Percentiles rank a stretch among this genome's conserved stretches.
Evolutionary conservation across 2,329 filamentous ascomycete species (phyloP).

Genomic region (Fonsecaea pugnacius): DNA sequence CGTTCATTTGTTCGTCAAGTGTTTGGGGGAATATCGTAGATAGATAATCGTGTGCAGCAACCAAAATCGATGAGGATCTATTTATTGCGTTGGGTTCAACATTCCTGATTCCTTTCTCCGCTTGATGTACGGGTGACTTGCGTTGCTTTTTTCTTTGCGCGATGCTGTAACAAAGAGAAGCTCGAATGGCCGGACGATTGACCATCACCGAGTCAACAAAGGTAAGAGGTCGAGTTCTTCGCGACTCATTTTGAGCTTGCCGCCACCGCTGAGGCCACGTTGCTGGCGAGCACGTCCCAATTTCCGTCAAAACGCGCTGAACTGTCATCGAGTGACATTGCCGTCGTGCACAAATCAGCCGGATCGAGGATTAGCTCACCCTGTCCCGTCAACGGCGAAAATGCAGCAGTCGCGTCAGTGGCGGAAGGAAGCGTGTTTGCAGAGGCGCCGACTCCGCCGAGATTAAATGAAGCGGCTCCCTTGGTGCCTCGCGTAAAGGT

Average conservation of each 20-base stretch:
- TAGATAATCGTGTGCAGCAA: no score
- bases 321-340: not conserved
- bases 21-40: no score
- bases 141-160: no score
- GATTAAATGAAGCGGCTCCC: not conserved
- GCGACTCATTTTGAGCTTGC: not conserved
- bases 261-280: not conserved
- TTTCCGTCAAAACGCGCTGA: conserved; percentile 2
- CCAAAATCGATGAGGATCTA: no score
- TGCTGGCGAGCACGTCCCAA: not conserved
- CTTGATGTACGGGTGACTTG: no score
- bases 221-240: not conserved
- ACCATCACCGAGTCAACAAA: not conserved
- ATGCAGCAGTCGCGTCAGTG: not conserved
- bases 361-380: not conserved
- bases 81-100: no score
- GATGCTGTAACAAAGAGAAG: no score
- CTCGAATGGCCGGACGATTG: not conserved
- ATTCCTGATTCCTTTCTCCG: no score
- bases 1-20: no score
- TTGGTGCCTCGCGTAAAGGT: not conserved
- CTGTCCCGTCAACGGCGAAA: not conserved
- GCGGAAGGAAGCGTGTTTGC: no score
- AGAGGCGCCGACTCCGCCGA: not conserved
- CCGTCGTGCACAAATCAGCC: not conserved